Evolutionary conservation across 495 filamentous ascomycete species (phyloP).

Genomic region (Penicillium coffeae): DNA sequence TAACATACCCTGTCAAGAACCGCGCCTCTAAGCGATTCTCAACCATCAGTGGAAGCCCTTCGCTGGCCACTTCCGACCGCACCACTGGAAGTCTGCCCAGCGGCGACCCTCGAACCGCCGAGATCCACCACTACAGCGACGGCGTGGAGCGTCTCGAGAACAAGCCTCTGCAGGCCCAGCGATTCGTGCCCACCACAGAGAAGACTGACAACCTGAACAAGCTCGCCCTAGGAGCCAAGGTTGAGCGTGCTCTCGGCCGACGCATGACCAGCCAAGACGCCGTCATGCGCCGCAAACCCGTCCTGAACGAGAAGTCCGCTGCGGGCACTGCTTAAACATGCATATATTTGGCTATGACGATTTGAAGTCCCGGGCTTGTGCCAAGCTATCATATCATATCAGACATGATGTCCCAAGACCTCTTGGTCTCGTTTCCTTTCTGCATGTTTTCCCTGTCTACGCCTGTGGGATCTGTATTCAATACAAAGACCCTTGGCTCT

Average conservation of each 20-base stretch:
- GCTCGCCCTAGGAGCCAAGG: constrained; percentile 86
- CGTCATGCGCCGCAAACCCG: constrained; percentile 64
- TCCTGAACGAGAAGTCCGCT: constrained; percentile 47
- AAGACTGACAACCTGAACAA: constrained; percentile 86
- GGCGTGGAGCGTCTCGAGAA: constrained; percentile 89
- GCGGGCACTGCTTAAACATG: constrained; percentile 18
- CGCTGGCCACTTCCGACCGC: constrained; percentile 59
- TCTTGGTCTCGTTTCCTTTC: constrained; percentile 10
- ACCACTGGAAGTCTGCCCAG: constrained; percentile 60
- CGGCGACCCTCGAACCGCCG: constrained; percentile 55
- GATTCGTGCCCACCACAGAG: constrained; percentile 75
- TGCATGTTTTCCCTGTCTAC: neutral
- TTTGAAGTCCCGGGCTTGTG: too few species aligned
- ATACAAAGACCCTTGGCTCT: constrained; percentile 6
- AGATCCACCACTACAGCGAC: constrained; percentile 77
- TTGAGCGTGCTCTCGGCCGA: constrained; percentile 85
- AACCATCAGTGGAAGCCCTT: constrained; percentile 73
- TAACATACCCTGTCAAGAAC: constrained; percentile 33
- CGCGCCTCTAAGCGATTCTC: constrained; percentile 76
- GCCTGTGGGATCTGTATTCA: constrained; percentile 2
- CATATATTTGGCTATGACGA: too few species aligned
- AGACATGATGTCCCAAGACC: too few species aligned
- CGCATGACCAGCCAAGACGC: constrained; percentile 92
- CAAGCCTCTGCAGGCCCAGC: constrained; percentile 77
- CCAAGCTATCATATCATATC: too few species aligned